Percentiles rank a stretch among this genome's conserved stretches.
These are phyloP conservation scores for Microdochium bolleyi DNA, from an alignment of 2,329 filamentous ascomycete species.

Conservation along the genomic window DNA sequence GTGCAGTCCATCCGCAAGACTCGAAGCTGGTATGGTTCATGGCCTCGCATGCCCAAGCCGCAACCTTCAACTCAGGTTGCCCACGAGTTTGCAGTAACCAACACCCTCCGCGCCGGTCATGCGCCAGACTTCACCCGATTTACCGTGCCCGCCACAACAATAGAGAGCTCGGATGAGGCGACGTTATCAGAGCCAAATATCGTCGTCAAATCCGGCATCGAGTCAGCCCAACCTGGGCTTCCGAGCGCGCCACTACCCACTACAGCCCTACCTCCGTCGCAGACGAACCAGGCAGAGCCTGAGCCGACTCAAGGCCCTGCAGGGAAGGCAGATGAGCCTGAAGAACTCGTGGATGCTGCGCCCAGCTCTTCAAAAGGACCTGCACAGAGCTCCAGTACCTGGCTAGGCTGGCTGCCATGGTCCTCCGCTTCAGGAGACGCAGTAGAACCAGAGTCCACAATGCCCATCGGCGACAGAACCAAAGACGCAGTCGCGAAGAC, in stretches of 20 bases:
- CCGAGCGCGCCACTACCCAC: not conserved
- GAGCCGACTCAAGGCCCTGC: too few species aligned
- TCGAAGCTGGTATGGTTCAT: constrained; percentile 56
- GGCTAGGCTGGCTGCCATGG: too few species aligned
- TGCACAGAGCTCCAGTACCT: too few species aligned
- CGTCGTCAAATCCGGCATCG: not conserved
- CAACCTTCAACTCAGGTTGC: constrained; percentile 52
- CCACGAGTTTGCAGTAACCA: constrained; percentile 52
- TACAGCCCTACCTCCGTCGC: too few species aligned
- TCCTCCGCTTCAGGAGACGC: too few species aligned
- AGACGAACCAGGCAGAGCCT: too few species aligned
- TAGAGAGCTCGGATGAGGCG: not conserved
- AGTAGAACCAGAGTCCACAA: too few species aligned
- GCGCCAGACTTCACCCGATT: constrained; percentile 43
- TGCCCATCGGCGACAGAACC: too few species aligned
- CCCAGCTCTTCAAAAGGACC: too few species aligned
- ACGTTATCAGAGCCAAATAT: not conserved
- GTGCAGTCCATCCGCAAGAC: constrained; percentile 30
- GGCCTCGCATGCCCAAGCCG: constrained; percentile 48
- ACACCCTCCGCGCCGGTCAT: constrained; percentile 37
- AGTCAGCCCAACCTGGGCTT: not conserved
- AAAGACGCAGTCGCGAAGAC: not conserved
- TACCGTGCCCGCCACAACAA: not conserved
- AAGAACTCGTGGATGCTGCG: too few species aligned
- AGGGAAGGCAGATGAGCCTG: too few species aligned